phyloP scores from a whole-genome alignment of 176 grass and related monocot genomes.

The Secale cereale region DNA sequence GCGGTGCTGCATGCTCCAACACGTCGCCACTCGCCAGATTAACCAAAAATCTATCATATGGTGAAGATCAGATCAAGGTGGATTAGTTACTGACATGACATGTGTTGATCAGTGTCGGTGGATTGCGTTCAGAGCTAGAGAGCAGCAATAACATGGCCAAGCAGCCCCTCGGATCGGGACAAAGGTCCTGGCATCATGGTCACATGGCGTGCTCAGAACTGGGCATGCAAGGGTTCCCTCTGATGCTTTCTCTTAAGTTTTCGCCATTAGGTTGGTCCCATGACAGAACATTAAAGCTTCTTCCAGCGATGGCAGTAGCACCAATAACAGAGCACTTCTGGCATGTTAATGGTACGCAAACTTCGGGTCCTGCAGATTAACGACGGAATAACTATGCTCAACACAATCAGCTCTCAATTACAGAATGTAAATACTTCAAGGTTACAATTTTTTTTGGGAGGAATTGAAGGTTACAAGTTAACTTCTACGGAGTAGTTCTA shows the following conservation, averaged over 20 bases:
- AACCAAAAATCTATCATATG: not conserved
- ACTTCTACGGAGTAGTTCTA: not conserved
- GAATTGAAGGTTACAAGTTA: not conserved
- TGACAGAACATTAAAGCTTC: not conserved
- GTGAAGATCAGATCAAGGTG: not conserved
- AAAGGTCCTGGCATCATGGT: conserved; percentile 5
- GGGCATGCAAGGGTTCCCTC: not conserved
- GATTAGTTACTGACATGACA: not conserved
- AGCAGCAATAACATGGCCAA: not conserved
- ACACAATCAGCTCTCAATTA: not conserved
- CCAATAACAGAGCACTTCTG: not conserved
- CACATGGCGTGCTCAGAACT: conserved; percentile 18
- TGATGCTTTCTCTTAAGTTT: not conserved
- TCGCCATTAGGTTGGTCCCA: not conserved
- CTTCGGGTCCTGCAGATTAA: not conserved
- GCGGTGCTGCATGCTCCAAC: too few relatives aligned
- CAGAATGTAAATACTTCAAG: not conserved
- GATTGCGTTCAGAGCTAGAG: not conserved
- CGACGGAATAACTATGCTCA: not conserved
- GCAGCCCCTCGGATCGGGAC: not conserved
- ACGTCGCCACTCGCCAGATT: not conserved
- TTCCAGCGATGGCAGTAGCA: not conserved
- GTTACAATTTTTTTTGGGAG: too few relatives aligned
- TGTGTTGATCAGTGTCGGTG: not conserved
- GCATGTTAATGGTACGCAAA: not conserved